A percentile compares a stretch with the other conserved stretches of the same genome.
These are phyloP conservation scores for Colletotrichum chrysophilum DNA, from an alignment of 2,329 filamentous ascomycete genomes.

Conservation along the genomic window DNA sequence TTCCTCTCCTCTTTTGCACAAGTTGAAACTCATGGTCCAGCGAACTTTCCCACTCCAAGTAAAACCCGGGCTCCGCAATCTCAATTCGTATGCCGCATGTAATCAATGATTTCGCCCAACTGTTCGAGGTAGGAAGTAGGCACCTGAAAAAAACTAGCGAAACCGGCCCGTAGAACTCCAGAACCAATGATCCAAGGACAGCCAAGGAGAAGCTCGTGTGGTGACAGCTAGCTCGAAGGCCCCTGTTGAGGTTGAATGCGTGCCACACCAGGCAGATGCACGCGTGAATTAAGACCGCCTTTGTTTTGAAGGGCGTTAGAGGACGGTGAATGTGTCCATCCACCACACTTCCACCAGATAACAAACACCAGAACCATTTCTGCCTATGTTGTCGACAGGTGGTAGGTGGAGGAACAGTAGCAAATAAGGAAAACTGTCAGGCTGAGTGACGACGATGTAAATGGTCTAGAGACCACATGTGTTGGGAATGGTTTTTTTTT, in stretches of 20 bases:
- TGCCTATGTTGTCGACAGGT: not conserved
- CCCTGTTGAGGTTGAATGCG: not conserved
- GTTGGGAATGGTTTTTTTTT: not conserved
- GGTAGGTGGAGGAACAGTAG: not conserved
- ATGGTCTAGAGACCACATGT: not conserved
- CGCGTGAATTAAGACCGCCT: conserved; percentile 9
- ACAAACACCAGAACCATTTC: not conserved
- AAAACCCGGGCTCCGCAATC: conserved; percentile 14
- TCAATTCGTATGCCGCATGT: conserved; percentile 21
- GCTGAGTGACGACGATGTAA: not conserved
- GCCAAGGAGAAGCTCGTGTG: not conserved
- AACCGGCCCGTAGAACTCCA: conserved; percentile 12
- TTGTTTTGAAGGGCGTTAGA: not conserved
- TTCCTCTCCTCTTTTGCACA: conserved; percentile 5
- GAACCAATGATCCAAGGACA: conserved; percentile 9
- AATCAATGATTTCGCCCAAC: conserved; percentile 21
- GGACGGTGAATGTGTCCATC: not conserved
- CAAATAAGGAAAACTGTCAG: not conserved
- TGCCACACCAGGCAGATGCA: conserved; percentile 4
- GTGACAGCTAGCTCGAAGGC: not conserved
- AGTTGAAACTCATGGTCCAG: not conserved
- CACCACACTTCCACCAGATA: not conserved
- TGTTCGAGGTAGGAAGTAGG: conserved; percentile 4
- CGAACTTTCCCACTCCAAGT: conserved; percentile 1
- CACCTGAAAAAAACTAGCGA: conserved; percentile 6